phyloP scores from a whole-genome alignment of 257 asterid species.

The Solanum chilense region DNA sequence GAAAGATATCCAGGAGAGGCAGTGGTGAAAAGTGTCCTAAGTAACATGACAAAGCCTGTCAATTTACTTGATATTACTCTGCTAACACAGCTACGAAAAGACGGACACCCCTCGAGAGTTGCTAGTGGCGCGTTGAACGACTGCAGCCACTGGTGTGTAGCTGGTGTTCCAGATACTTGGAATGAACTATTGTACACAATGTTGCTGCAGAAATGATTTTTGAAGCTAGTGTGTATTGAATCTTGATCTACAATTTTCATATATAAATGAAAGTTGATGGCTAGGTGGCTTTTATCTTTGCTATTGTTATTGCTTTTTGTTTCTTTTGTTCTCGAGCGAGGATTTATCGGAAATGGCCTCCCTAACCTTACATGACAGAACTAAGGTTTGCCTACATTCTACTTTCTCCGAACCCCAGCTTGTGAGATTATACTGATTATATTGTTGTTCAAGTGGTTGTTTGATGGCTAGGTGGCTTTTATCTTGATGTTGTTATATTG shows the following conservation, averaged over 20 bases:
- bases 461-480: not conserved
- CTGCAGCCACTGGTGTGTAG: conserved; percentile 15
- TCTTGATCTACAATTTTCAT: not conserved
- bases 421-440: not conserved
- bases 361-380: not conserved
- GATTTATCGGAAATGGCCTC: not conserved
- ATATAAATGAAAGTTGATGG: not conserved
- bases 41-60: conserved; percentile 39
- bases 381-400: too few species aligned
- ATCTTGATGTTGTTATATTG: too few species aligned
- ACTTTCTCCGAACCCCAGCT: not conserved
- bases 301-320: not conserved
- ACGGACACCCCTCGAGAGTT: conserved; percentile 59
- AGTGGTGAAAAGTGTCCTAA: conserved; percentile 45
- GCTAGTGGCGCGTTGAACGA: conserved; percentile 34
- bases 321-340: not conserved
- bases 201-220: conserved; percentile 1
- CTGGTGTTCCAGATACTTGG: conserved; percentile 22
- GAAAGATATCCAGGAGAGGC: conserved; percentile 38
- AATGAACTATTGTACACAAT: conserved; percentile 40
- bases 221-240: not conserved
- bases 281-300: not conserved
- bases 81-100: conserved; percentile 36
- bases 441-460: not conserved
- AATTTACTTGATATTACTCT: conserved; percentile 40